Evolutionary conservation across 257 asterid genomes (phyloP).

Genomic region (Fraxinus quadrangulata): DNA sequence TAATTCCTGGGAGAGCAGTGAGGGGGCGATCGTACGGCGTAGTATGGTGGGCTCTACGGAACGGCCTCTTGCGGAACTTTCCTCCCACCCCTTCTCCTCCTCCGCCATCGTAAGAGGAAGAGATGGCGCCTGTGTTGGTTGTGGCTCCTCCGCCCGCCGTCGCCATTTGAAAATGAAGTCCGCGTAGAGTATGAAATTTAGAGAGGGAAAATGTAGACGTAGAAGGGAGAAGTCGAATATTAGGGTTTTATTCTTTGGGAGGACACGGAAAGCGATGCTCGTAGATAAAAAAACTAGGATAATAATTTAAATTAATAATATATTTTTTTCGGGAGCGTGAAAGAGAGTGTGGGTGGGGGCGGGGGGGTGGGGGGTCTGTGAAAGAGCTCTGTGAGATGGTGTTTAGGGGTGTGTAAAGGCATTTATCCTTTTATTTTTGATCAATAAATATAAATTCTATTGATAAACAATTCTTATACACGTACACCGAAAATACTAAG

Average conservation of each 20-base stretch:
- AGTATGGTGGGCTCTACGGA: conserved; percentile 46
- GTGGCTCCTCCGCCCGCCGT: conserved; percentile 63
- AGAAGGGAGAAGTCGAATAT: conserved; percentile 18
- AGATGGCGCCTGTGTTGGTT: conserved; percentile 25
- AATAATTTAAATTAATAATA: neutral
- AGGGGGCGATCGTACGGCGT: conserved; percentile 91
- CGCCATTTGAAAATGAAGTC: conserved; percentile 47
- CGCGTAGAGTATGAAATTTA: neutral
- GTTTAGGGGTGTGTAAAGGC: no score
- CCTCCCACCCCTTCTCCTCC: conserved; percentile 83
- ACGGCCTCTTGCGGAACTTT: conserved; percentile 62
- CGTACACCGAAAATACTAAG: no score
- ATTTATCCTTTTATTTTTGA: no score
- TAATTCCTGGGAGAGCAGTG: conserved; percentile 30
- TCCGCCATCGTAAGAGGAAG: conserved; percentile 38
- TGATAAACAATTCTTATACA: no score
- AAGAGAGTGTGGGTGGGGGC: no score
- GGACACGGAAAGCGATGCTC: conserved; percentile 8
- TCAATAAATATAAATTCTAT: no score
- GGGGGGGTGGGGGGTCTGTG: no score
- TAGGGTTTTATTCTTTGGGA: conserved; percentile 35
- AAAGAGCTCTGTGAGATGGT: no score
- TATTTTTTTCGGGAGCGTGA: no score
- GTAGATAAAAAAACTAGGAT: conserved; percentile 1
- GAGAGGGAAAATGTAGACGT: conserved; percentile 1